Conservation (phyloP, 345 rosid species). For the Salix brachista region DNA sequence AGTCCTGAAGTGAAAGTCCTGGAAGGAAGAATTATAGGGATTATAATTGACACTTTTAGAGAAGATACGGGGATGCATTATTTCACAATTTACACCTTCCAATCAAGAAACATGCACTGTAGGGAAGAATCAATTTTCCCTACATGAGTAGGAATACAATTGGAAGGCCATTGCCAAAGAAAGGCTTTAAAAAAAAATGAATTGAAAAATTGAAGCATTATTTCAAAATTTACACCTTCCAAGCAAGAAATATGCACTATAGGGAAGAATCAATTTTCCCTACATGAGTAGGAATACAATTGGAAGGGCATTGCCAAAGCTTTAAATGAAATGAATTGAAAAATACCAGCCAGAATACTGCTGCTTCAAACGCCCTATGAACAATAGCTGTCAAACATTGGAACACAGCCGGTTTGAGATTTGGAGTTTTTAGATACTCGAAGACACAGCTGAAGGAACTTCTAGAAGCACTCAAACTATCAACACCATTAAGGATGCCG, state of each 20-base stretch:
- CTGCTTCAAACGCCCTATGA: conserved; percentile 89
- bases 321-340: neutral
- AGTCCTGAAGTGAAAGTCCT: neutral
- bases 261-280: neutral
- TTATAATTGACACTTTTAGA: neutral
- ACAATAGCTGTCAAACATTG: conserved; percentile 92
- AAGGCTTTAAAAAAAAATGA: neutral
- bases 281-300: neutral
- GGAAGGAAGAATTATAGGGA: neutral
- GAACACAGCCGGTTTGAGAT: conserved; percentile 82
- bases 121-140: neutral
- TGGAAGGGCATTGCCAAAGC: neutral
- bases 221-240: neutral
- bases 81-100: neutral
- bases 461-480: conserved; percentile 61
- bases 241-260: neutral
- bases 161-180: neutral
- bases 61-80: neutral
- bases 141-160: neutral
- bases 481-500: conserved; percentile 85
- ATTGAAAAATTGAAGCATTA: conserved; percentile 8
- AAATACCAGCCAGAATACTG: conserved; percentile 85
- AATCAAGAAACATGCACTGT: neutral
- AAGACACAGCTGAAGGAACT: conserved; percentile 98
- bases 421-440: conserved; percentile 93